Conservation (phyloP, 2,329 filamentous ascomycete genomes). For the Neoascochyta sp. region DNA sequence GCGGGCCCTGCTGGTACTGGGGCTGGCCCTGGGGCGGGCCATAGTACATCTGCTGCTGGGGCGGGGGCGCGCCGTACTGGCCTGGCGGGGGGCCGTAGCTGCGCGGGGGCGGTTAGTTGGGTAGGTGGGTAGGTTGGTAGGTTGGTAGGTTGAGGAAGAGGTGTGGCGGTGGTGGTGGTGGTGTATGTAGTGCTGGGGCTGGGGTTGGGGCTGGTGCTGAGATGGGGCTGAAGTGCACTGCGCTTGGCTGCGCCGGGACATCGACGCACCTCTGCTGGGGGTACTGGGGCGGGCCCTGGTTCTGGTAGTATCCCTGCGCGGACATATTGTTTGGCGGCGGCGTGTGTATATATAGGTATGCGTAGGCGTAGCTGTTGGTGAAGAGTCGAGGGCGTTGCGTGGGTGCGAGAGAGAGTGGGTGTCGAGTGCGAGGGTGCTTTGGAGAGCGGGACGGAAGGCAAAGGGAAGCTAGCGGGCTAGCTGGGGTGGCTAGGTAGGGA, state of each 20-base stretch:
- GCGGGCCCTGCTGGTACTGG: constrained; percentile 52
- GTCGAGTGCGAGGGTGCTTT: no score
- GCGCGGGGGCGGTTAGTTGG: constrained; percentile 1
- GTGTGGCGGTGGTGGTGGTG: background rate
- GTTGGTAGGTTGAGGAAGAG: background rate
- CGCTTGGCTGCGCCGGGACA: no score
- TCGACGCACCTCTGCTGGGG: constrained; percentile 35
- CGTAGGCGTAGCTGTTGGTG: no score
- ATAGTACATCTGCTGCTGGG: constrained; percentile 26
- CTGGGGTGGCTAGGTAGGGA: no score
- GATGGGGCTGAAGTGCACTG: no score
- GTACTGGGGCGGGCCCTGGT: constrained; percentile 32
- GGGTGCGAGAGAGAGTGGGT: no score
- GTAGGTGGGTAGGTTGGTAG: background rate
- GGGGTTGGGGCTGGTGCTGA: no score
- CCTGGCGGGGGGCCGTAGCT: constrained; percentile 24
- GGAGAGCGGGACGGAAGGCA: no score
- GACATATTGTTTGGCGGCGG: constrained; percentile 34
- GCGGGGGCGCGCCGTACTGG: constrained; percentile 20
- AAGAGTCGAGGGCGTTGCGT: no score
- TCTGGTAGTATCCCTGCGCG: constrained; percentile 38
- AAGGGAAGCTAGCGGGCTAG: no score
- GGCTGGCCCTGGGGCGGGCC: constrained; percentile 35
- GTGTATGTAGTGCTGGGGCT: background rate
- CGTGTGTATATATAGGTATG: background rate